Conservation (phyloP, 2,329 filamentous ascomycete species). For the Diaporthe caulivora region DNA sequence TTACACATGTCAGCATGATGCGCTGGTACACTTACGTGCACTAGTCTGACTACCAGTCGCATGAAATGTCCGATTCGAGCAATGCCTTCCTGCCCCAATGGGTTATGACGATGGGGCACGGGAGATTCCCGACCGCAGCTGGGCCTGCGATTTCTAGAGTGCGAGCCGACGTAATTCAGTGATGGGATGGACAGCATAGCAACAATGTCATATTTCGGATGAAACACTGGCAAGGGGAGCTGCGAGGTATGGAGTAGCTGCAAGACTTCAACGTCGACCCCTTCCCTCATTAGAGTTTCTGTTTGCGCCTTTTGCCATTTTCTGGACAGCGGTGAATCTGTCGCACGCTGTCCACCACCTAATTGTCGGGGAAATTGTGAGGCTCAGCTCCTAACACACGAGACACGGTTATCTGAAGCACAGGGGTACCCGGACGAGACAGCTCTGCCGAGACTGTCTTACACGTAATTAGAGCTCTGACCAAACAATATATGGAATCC, state of each 20-base stretch:
- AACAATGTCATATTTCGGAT: neutral
- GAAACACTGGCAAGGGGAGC: conserved; percentile 9
- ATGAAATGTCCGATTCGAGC: conserved; percentile 6
- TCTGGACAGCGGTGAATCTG: neutral
- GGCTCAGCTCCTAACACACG: neutral
- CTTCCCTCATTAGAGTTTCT: no score
- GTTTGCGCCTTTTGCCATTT: neutral
- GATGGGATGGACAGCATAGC: conserved; percentile 1
- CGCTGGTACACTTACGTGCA: neutral
- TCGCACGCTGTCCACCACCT: neutral
- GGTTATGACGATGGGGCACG: conserved; percentile 18
- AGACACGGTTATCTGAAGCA: neutral
- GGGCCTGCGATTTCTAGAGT: neutral
- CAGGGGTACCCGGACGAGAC: neutral
- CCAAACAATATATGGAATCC: neutral
- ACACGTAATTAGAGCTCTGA: neutral
- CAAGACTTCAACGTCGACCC: neutral
- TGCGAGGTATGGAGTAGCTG: neutral
- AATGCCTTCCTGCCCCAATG: neutral
- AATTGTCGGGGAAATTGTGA: neutral
- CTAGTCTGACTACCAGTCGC: conserved; percentile 23
- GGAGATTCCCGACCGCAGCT: conserved; percentile 3
- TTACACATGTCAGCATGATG: neutral
- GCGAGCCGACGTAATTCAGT: neutral
- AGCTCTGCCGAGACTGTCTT: neutral